Evolutionary conservation across 129 eudicot species (phyloP).

Genomic region (Glebionis coronaria): DNA sequence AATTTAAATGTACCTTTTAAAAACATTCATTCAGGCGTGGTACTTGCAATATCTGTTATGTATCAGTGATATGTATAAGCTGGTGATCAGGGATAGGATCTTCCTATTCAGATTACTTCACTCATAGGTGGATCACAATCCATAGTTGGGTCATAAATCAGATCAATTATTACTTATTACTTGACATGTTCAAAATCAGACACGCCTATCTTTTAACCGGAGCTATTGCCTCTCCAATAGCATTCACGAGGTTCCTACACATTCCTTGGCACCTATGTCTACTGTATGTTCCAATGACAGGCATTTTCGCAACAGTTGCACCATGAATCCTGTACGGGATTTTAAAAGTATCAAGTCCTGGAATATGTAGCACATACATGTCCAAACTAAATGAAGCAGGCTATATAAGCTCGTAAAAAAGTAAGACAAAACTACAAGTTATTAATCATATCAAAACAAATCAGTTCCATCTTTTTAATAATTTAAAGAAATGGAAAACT

Average conservation of each 20-base stretch:
- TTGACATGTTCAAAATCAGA: too few relatives aligned
- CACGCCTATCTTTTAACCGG: not conserved
- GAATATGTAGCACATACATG: too few relatives aligned
- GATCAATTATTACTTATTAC: not conserved
- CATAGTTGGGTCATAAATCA: too few relatives aligned
- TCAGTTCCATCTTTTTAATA: too few relatives aligned
- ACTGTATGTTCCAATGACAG: conserved; percentile 90
- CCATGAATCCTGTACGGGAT: conserved; percentile 76
- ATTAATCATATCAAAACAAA: too few relatives aligned
- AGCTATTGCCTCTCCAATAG: conserved; percentile 69
- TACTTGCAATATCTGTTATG: too few relatives aligned
- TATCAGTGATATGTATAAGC: too few relatives aligned
- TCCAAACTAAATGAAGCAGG: not conserved
- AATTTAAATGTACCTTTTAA: not conserved
- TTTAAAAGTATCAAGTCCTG: not conserved
- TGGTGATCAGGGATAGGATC: too few relatives aligned
- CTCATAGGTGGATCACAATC: too few relatives aligned
- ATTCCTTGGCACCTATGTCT: conserved; percentile 90
- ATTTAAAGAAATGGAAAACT: too few relatives aligned
- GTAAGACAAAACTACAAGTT: not conserved
- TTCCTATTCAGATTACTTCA: too few relatives aligned
- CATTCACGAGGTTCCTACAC: conserved; percentile 79
- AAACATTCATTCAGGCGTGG: too few relatives aligned
- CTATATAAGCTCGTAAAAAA: not conserved
- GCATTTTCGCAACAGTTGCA: conserved; percentile 83